Evolutionary conservation across 2,329 filamentous ascomycete species (phyloP).

Genomic region (Aspergillus melleus): DNA sequence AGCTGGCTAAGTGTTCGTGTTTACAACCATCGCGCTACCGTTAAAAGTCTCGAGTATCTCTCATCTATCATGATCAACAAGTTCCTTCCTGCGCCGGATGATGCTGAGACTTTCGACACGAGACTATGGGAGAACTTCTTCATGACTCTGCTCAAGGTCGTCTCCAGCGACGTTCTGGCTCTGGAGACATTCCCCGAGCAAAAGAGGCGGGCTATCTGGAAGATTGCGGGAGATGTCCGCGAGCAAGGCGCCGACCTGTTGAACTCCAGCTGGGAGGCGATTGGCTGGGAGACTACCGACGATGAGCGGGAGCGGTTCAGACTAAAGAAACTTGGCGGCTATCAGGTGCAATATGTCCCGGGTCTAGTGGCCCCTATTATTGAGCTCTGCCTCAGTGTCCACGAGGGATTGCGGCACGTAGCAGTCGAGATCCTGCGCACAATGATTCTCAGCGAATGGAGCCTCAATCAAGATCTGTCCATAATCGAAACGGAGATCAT

Average conservation of each 20-base stretch:
- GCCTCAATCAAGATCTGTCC: constrained; percentile 84
- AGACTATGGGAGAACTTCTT: constrained; percentile 95
- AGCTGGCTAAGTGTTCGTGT: constrained; percentile 93
- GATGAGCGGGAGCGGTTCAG: constrained; percentile 80
- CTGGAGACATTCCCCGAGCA: constrained; percentile 97
- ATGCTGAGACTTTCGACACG: constrained; percentile 88
- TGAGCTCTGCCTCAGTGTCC: constrained; percentile 90
- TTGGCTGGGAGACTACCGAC: constrained; percentile 86
- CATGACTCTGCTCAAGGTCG: constrained; percentile 80
- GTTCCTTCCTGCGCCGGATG: constrained; percentile 84
- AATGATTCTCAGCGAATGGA: constrained; percentile 99
- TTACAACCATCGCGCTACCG: constrained; percentile 85
- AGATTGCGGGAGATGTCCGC: constrained; percentile 94
- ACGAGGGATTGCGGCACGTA: constrained; percentile 84
- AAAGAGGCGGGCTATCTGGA: constrained; percentile 95
- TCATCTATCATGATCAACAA: constrained; percentile 76
- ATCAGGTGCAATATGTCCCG: constrained; percentile 97
- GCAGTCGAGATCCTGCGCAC: constrained; percentile 92
- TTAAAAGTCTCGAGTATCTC: constrained; percentile 81
- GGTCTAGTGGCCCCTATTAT: constrained; percentile 87
- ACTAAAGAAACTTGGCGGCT: constrained; percentile 83
- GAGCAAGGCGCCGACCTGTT: constrained; percentile 87
- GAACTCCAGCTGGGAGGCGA: constrained; percentile 85
- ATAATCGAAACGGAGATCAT: constrained; percentile 96
- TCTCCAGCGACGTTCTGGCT: constrained; percentile 83